Evolutionary conservation across 2,329 filamentous ascomycete genomes (phyloP).

Genomic region (Trichoderma koningiopsis): DNA sequence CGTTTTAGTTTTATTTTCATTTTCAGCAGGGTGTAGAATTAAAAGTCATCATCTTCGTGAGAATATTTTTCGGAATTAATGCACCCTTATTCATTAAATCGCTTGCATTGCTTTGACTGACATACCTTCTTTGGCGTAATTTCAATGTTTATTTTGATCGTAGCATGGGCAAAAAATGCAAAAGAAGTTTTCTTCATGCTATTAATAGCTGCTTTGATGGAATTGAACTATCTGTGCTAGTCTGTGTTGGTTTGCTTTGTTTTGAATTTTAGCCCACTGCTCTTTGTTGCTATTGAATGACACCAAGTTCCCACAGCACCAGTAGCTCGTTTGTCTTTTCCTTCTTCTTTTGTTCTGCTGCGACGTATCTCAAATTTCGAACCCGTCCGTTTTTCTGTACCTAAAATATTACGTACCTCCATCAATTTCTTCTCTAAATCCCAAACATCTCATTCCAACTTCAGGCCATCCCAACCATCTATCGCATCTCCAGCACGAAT

Average conservation of each 20-base stretch:
- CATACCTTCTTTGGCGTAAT: not conserved
- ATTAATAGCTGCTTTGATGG: not conserved
- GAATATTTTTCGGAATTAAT: not conserved
- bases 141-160: not conserved
- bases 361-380: not conserved
- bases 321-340: not conserved
- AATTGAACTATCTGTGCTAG: not conserved
- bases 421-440: not conserved
- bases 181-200: not conserved
- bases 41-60: not conserved
- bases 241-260: not conserved
- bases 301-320: not conserved
- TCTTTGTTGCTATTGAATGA: too few relatives aligned
- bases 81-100: not conserved
- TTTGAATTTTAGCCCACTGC: not conserved
- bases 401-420: rapidly evolving
- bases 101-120: not conserved
- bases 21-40: not conserved
- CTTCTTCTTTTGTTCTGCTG: not conserved
- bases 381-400: too few relatives aligned
- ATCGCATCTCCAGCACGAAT: not conserved
- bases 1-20: too few relatives aligned
- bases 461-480: not conserved
- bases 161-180: not conserved
- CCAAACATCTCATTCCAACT: not conserved